Evolutionary conservation across 352 stramenopile genomes (phyloP).

Genomic region (Pythium brachiatum): DNA sequence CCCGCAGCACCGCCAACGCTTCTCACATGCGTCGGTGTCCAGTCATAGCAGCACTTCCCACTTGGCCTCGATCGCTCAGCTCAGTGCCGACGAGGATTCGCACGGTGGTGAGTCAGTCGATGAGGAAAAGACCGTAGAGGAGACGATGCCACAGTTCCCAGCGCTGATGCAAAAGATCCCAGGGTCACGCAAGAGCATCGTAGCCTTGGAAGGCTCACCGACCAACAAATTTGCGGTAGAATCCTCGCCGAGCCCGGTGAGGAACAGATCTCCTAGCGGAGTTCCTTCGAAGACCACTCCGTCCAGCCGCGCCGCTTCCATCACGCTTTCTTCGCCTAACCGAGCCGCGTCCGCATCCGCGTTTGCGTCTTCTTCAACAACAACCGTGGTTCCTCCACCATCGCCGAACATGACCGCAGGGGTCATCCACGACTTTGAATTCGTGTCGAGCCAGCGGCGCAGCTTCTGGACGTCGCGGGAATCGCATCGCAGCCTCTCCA

Average conservation of each 20-base stretch:
- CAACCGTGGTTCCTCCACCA: background rate
- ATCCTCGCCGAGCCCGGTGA: background rate
- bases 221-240: background rate
- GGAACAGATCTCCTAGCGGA: background rate
- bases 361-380: background rate
- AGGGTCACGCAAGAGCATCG: background rate
- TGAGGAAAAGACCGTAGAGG: background rate
- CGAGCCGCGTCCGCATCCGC: background rate
- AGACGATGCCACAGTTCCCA: background rate
- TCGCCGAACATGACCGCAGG: slow-evolving; percentile 14
- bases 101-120: background rate
- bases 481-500: slow-evolving; percentile 21
- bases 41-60: slow-evolving; percentile 7
- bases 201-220: background rate
- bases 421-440: slow-evolving; percentile 26
- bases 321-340: background rate
- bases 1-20: background rate
- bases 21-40: slow-evolving; percentile 14
- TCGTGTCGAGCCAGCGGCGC: slow-evolving; percentile 11
- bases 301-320: background rate
- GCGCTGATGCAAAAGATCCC: background rate
- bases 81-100: slow-evolving; percentile 8
- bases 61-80: slow-evolving; percentile 14
- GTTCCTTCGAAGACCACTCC: no score
- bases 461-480: slow-evolving; percentile 21